Percentiles rank a stretch among this genome's conserved stretches.
These are phyloP conservation scores for Fusarium begoniae DNA, from an alignment of 2,329 filamentous ascomycete genomes.

Conservation along the genomic window DNA sequence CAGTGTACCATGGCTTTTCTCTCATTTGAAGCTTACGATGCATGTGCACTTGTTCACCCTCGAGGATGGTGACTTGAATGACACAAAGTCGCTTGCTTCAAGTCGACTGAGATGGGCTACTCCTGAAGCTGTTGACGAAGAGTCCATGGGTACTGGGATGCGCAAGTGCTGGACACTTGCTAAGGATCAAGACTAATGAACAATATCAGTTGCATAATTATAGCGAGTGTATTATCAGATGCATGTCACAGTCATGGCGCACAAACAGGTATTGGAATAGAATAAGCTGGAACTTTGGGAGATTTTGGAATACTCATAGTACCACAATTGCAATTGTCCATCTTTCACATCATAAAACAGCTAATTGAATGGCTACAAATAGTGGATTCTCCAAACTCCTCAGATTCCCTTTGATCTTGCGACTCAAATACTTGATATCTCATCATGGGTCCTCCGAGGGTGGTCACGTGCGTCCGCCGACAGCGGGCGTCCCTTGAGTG, in stretches of 20 bases:
- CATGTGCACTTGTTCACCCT: conserved; percentile 63
- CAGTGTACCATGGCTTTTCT: conserved; percentile 65
- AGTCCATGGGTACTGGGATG: conserved; percentile 69
- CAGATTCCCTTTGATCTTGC: background rate
- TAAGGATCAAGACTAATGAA: conserved; percentile 34
- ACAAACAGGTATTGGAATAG: background rate
- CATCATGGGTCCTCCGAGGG: background rate
- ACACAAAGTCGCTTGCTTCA: conserved; percentile 3
- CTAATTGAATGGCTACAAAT: background rate
- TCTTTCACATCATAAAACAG: background rate
- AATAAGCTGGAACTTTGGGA: background rate
- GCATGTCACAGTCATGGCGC: background rate
- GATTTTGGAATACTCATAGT: background rate
- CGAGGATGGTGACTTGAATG: conserved; percentile 7
- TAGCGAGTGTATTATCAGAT: background rate
- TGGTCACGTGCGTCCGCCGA: conserved; percentile 25
- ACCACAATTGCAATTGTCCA: background rate
- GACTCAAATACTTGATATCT: background rate
- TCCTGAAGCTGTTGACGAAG: conserved; percentile 53
- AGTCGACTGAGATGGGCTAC: conserved; percentile 50
- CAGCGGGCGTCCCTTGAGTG: background rate
- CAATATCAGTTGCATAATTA: conserved; percentile 12
- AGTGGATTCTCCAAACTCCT: background rate
- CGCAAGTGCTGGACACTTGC: conserved; percentile 64
- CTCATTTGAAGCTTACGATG: conserved; percentile 66